These are phyloP conservation scores for Mycena sp. DNA, from an alignment of 1,284 basidiomycete species.

Conservation along the genomic window DNA sequence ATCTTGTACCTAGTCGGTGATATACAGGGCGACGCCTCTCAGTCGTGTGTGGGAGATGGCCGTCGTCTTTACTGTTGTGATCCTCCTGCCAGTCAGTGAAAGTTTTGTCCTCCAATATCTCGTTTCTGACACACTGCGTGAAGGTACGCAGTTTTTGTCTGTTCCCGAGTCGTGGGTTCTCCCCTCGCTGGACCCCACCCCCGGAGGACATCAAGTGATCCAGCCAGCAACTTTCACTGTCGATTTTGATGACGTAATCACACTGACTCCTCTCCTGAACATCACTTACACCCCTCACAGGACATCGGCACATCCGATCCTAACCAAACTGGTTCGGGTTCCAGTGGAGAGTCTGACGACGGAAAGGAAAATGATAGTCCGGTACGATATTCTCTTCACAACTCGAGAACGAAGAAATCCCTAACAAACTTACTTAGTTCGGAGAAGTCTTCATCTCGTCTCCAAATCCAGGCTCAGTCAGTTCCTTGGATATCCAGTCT, in stretches of 20 bases:
- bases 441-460: slow-evolving; percentile 22
- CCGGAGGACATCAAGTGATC: neutral
- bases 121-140: neutral
- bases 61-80: neutral
- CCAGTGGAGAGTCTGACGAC: slow-evolving; percentile 13
- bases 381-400: neutral
- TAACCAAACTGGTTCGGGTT: neutral
- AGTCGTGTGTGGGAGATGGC: neutral
- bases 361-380: slow-evolving; percentile 19
- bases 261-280: neutral
- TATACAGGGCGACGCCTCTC: neutral
- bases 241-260: slow-evolving; percentile 10
- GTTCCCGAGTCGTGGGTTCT: slow-evolving; percentile 14
- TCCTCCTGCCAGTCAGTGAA: neutral
- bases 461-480: slow-evolving; percentile 20
- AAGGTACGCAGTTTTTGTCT: slow-evolving; percentile 9
- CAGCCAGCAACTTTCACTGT: slow-evolving; percentile 11
- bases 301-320: slow-evolving; percentile 2
- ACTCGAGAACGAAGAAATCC: neutral
- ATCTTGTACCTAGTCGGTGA: neutral
- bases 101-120: no score
- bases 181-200: neutral
- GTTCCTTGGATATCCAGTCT: slow-evolving; percentile 18
- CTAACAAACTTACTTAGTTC: neutral
- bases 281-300: neutral